These are phyloP conservation scores for Lolium perenne DNA, from an alignment of 176 grass and related monocot genomes.

Conservation along the genomic window DNA sequence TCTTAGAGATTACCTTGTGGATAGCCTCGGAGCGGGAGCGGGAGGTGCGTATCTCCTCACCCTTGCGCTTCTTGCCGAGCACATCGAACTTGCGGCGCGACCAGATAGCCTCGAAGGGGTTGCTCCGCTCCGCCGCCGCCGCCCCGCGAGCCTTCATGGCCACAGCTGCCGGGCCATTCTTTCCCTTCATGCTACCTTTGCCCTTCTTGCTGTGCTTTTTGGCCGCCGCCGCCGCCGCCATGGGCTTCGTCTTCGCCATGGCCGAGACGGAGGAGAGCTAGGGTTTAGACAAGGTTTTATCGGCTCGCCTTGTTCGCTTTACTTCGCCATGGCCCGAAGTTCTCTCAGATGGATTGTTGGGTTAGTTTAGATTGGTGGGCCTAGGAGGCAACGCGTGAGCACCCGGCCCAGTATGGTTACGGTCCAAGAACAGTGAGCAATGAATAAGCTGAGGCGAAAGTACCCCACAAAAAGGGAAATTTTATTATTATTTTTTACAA, in stretches of 20 bases:
- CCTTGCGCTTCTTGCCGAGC: conserved; percentile 91
- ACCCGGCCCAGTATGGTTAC: neutral
- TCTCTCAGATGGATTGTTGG: no score
- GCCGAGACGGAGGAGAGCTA: conserved; percentile 12
- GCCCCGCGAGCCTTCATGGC: conserved; percentile 54
- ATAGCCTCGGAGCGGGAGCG: conserved; percentile 73
- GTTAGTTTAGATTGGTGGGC: neutral
- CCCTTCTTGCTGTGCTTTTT: conserved; percentile 41
- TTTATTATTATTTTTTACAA: no score
- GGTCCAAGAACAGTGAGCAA: neutral
- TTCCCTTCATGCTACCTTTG: conserved; percentile 52
- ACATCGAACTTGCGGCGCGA: conserved; percentile 95
- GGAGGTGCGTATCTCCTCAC: conserved; percentile 72
- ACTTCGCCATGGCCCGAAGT: neutral
- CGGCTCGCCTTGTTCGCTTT: neutral
- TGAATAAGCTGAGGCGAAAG: neutral
- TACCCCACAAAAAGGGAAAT: no score
- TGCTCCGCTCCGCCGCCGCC: conserved; percentile 44
- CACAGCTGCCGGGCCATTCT: conserved; percentile 45
- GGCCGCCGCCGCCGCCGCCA: neutral
- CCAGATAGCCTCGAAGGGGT: conserved; percentile 96
- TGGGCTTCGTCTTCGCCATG: conserved; percentile 62
- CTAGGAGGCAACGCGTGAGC: neutral
- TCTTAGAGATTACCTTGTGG: conserved; percentile 60
- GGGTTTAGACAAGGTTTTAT: conserved; percentile 39